Base-by-base conservation (phyloP, 2,329 filamentous ascomycete species). In the Fusarium coicis region DNA sequence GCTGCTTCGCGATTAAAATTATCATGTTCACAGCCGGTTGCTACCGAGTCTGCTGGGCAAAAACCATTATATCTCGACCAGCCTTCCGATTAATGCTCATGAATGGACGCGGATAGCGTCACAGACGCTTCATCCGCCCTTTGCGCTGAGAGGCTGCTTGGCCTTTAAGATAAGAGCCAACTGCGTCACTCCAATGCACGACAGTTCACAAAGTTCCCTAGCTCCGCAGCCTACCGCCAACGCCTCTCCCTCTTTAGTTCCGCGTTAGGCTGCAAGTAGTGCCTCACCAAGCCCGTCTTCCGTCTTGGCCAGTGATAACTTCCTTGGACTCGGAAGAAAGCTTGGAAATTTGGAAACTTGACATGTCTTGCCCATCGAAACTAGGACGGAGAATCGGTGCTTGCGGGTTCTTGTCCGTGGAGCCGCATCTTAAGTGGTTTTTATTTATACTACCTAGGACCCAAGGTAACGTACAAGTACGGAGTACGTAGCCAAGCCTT, bases 191-290 rank as follows among this genome's bases (percentile, higher is more conserved):
- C 40, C 42, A 39, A 70, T 70, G 68, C 49, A 60, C 44, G 54
- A 61, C 44, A 57, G 63, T 59, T 71, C 70, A 57, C 71, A 55
- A 40, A 58, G 62, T 66, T 44, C 54, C 58, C 53, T 57, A 47
- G 52, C 57, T 55, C 37, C 54, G 52, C 46, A 68, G 46, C 30
- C 47, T 63, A 55, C 58, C 68, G 52, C 43, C 71, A 43, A 54
- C 72, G 68, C 72, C 58, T 73, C 71, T 72, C 55, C 71, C 67
- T 73, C 60, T 49, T 53, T 67, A 74, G 71, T 47, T 54, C 49
- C 62, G 34, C 52, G 53, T 68, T 71, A 58, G 65, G 61, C 56
- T 58, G 30, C 58, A 23, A 46, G 30, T 58, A 68, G 62, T 46
- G 37, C 47, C 43, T 46, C 36, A 44, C 44, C 36, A 44, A 57